Evolutionary conservation across 108 stramenopile species (phyloP).

Genomic region (Conticribra weissflogii): DNA sequence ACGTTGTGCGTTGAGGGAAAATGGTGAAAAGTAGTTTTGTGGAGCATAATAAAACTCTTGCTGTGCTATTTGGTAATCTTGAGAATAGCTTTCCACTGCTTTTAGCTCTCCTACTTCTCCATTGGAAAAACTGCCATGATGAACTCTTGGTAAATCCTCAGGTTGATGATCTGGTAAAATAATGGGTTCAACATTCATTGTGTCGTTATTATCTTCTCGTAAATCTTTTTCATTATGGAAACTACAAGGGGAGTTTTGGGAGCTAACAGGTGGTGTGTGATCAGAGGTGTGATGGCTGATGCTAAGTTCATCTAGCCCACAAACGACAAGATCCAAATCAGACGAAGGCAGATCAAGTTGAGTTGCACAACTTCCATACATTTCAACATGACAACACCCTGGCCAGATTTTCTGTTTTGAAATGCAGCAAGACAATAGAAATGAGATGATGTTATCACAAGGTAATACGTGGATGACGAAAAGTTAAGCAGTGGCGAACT

Average conservation of each 20-base stretch:
- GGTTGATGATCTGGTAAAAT: neutral
- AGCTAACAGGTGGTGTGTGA: neutral
- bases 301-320: constrained; percentile 59
- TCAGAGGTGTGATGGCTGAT: constrained; percentile 11
- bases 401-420: constrained; percentile 66
- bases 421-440: constrained; percentile 5
- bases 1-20: constrained; percentile 75
- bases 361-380: constrained; percentile 90
- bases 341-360: constrained; percentile 85
- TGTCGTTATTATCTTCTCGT: neutral
- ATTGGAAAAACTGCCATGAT: neutral
- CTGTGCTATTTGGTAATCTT: constrained; percentile 28
- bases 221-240: neutral
- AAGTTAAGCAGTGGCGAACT: constrained; percentile 16
- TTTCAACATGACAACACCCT: constrained; percentile 68
- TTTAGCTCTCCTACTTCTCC: constrained; percentile 15
- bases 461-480: too few species aligned
- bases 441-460: too few species aligned
- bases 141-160: neutral
- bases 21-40: constrained; percentile 46
- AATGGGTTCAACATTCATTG: neutral
- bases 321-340: constrained; percentile 88
- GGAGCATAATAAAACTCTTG: constrained; percentile 44
- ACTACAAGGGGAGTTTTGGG: neutral
- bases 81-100: constrained; percentile 31